Conservation (phyloP, 257 asterid species). For the Forsythia viridissima region DNA sequence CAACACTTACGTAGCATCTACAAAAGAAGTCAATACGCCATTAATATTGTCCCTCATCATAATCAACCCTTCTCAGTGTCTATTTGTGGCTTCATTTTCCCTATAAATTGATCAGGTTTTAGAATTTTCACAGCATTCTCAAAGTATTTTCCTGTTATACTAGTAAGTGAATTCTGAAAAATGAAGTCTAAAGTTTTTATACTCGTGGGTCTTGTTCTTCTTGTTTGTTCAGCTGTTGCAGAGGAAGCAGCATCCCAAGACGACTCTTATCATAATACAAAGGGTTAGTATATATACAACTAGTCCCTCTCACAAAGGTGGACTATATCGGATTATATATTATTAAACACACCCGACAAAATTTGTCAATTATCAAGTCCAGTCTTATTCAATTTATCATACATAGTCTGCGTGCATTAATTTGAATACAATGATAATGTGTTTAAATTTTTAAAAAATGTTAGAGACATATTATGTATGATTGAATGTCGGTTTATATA, state of each 20-base stretch:
- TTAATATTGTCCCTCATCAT: conserved; percentile 20
- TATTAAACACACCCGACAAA: not conserved
- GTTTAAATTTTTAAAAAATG: not conserved
- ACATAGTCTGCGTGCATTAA: not conserved
- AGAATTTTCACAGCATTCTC: not conserved
- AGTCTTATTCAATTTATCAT: not conserved
- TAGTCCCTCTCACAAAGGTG: not conserved
- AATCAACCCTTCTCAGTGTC: not conserved
- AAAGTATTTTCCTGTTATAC: not conserved
- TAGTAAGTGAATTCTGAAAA: not conserved
- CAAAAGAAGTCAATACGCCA: conserved; percentile 14
- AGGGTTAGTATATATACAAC: conserved; percentile 3
- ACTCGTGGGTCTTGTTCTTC: conserved; percentile 28
- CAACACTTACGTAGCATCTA: conserved; percentile 18
- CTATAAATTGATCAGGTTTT: conserved; percentile 26
- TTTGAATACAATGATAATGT: not conserved
- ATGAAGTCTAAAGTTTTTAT: conserved; percentile 31
- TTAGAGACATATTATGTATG: not conserved
- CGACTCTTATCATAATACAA: not conserved
- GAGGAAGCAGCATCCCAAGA: not conserved
- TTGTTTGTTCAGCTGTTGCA: conserved; percentile 29
- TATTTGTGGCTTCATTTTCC: conserved; percentile 3
- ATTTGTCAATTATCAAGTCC: not conserved
- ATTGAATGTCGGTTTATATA: not conserved
- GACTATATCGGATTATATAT: not conserved